phyloP scores from a whole-genome alignment of 106 monocot genomes.

The Dendrobium chrysotoxum region DNA sequence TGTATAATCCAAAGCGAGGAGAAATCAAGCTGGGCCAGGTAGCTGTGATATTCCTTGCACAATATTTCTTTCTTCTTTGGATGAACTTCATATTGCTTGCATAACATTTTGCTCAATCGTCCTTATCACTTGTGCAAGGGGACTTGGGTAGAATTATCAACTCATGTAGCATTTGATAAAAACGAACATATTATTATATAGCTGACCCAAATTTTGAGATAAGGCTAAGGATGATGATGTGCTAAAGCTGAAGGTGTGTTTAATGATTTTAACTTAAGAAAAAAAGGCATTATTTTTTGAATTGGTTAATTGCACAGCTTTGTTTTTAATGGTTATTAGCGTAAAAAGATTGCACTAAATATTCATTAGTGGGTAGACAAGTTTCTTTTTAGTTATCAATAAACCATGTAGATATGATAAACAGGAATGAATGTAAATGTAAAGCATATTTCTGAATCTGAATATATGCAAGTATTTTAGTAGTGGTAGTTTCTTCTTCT shows the following conservation, averaged over 20 bases:
- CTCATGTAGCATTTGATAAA: not conserved
- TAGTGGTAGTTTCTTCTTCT: no score
- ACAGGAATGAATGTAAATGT: no score
- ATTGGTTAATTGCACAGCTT: no score
- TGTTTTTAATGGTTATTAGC: no score
- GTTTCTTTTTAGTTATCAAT: no score
- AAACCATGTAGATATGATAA: no score
- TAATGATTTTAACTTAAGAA: no score
- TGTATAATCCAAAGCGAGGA: conserved; percentile 96
- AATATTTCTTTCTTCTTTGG: not conserved
- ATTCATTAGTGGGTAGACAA: no score
- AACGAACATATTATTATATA: not conserved
- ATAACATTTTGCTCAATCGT: not conserved
- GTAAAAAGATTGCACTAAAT: no score
- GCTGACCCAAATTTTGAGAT: not conserved
- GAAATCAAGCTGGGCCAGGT: conserved; percentile 99
- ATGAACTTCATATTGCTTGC: not conserved
- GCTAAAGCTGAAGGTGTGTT: not conserved
- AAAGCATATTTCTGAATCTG: no score
- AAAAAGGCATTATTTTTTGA: no score
- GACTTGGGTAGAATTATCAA: not conserved
- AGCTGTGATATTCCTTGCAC: not conserved
- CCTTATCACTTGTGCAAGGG: not conserved
- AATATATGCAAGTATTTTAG: no score
- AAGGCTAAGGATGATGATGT: not conserved